A percentile compares a stretch with the other conserved stretches of the same genome.
Evolutionary conservation across 768 basidiomycete genomes (phyloP).

Genomic region (Steccherinum ochraceum): DNA sequence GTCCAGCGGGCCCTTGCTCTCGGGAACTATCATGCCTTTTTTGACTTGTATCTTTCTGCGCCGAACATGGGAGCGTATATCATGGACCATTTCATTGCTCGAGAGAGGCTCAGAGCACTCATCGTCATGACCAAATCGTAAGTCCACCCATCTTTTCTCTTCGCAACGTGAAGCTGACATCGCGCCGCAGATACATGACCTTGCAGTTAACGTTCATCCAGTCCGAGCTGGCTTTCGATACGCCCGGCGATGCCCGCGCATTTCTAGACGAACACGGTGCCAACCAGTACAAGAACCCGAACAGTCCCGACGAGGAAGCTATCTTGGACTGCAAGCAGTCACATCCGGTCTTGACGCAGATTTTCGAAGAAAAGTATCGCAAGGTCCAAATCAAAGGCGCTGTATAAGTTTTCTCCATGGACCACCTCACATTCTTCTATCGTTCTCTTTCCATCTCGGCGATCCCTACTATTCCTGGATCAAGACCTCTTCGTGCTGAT

Average conservation of each 20-base stretch:
- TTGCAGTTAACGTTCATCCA: slow-evolving; percentile 73
- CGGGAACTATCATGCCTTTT: slow-evolving; percentile 92
- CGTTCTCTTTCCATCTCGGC: neutral
- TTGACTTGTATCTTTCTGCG: slow-evolving; percentile 74
- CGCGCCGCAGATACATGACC: slow-evolving; percentile 60
- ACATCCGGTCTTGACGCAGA: slow-evolving; percentile 47
- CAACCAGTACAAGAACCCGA: slow-evolving; percentile 59
- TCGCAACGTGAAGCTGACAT: slow-evolving; percentile 5
- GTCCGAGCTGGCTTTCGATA: slow-evolving; percentile 81
- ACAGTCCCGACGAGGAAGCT: slow-evolving; percentile 55
- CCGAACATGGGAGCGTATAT: slow-evolving; percentile 99
- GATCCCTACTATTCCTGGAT: neutral
- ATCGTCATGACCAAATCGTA: slow-evolving; percentile 92
- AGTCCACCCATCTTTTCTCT: slow-evolving; percentile 26
- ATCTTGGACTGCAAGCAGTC: slow-evolving; percentile 67
- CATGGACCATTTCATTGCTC: slow-evolving; percentile 96
- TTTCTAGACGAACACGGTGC: slow-evolving; percentile 68
- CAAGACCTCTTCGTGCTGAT: neutral
- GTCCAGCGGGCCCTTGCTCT: slow-evolving; percentile 87
- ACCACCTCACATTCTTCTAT: neutral
- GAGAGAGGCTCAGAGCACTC: slow-evolving; percentile 83
- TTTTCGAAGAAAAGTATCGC: slow-evolving; percentile 75
- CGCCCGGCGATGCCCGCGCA: slow-evolving; percentile 47
- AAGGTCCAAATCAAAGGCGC: slow-evolving; percentile 91
- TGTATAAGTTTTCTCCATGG: slow-evolving; percentile 40